These are phyloP conservation scores for Solanum tacnaense DNA, from an alignment of 257 asterid species.

Conservation along the genomic window DNA sequence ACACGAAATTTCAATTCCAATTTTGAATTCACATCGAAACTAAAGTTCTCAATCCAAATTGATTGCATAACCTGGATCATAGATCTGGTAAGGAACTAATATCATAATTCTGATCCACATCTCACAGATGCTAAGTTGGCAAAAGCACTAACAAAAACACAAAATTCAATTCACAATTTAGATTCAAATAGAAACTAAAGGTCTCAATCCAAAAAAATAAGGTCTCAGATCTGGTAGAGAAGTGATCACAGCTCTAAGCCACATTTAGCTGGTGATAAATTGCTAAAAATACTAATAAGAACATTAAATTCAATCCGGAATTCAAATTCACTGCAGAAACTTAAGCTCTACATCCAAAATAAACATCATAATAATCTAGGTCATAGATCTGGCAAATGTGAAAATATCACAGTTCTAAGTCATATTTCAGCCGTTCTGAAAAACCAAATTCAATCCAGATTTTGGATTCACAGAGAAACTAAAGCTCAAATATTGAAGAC, in stretches of 20 bases:
- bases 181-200: neutral
- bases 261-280: neutral
- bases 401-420: neutral
- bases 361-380: neutral
- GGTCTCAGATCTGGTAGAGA: neutral
- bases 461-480: neutral
- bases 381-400: neutral
- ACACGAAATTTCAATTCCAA: neutral
- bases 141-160: neutral
- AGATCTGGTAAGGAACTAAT: neutral
- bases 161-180: neutral
- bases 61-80: neutral
- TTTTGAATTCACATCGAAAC: neutral
- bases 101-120: neutral
- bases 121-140: neutral
- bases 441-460: neutral
- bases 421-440: neutral
- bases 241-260: neutral
- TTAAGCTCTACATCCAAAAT: neutral
- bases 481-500: neutral
- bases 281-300: neutral
- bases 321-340: neutral
- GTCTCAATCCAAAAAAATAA: neutral
- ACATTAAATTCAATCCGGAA: neutral
- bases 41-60: neutral